Base-by-base conservation (phyloP, 1,284 basidiomycete species). In the Apiotrichum laibachii region DNA sequence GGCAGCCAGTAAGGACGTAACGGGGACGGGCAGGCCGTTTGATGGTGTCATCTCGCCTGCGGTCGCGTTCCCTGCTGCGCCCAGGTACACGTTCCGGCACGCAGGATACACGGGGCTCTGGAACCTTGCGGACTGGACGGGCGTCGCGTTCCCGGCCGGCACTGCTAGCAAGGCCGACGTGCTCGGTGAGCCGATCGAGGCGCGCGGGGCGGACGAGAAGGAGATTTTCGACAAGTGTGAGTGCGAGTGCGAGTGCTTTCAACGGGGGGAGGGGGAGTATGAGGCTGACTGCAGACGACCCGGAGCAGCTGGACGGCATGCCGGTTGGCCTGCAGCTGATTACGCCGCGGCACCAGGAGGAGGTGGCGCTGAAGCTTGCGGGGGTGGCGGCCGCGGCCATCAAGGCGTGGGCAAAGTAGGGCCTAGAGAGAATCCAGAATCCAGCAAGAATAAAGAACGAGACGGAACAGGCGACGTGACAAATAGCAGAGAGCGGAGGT, bases 261-360 rank as follows among this genome's bases (percentile, higher is more conserved):
- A n/a, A n/a, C n/a, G n/a, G 18, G 39, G 5, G 39, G 8, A 5
- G 18, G 39, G 39, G 8, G 9, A 7, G 13, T 40, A 40, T 40
- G 39, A 7, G 26, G 47, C 31, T 31, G 19, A 50, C 22, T 16
- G 6, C 45, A 86, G 86, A 87, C 65, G 76, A 84, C 42, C 84
- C 86, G 0, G 78, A 79, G 21, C 76, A 74, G 5, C 85, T 82
- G 64, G 77, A 79, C 60, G 80, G 83, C 60, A 84, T 83, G 1
- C 88, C 88, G 0, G 78, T 88, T 6, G 76, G 80, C 22, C 71
- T 90, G 26, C 88, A 89, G 66, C 67, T 88, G 9, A 80, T 88
- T 3, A 86, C 84, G 0, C 78, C 84, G 46, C 85, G 84, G 15
- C 77, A 85, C 48, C 85, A 88, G 64, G 55, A 60, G 43, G 59